Evolutionary conservation across 306 rosid genomes (phyloP).

Genomic region (Hippophae gyantsensis): DNA sequence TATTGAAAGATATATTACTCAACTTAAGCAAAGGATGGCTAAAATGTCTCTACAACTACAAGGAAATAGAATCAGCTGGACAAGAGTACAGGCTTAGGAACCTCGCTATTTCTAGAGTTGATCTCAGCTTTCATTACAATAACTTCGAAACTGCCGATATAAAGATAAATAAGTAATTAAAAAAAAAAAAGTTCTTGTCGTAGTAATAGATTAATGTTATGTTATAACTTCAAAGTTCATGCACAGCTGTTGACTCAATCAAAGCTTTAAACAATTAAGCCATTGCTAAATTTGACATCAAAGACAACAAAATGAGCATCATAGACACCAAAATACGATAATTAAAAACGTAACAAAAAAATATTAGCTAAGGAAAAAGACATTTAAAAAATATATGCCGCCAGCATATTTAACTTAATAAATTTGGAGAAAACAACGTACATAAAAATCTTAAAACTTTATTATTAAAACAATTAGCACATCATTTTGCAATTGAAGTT

Average conservation of each 20-base stretch:
- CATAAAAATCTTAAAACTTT: no score
- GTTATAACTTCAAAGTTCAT: no score
- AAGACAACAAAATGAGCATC: no score
- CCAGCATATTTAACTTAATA: no score
- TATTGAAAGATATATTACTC: neutral
- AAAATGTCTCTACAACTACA: neutral
- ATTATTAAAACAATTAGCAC: no score
- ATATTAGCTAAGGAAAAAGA: no score
- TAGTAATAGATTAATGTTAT: neutral
- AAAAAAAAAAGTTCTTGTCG: neutral
- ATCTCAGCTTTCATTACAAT: neutral
- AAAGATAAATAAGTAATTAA: neutral
- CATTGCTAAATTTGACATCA: neutral
- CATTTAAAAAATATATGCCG: no score
- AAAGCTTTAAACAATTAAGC: neutral
- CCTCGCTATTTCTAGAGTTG: neutral
- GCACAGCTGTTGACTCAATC: conserved; percentile 6
- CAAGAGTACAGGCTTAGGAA: neutral
- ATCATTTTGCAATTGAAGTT: no score
- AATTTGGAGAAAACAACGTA: no score
- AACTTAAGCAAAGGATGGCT: neutral
- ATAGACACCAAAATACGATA: no score
- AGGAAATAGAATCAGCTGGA: neutral
- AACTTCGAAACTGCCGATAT: neutral
- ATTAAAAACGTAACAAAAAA: no score